Conservation (phyloP, 2,329 filamentous ascomycete species). For the Mariannaea elegans region DNA sequence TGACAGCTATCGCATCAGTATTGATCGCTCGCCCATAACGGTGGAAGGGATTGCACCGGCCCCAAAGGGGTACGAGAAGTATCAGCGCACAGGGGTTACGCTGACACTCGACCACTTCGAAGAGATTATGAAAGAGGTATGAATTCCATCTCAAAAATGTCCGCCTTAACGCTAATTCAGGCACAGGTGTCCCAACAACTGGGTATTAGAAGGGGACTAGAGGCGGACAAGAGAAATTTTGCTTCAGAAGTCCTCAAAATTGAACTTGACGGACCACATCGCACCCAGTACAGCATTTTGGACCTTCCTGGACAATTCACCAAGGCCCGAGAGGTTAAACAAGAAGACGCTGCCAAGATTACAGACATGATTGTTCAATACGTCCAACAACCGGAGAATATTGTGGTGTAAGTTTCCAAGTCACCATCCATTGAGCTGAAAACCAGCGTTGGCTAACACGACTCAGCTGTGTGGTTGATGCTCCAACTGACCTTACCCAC, state of each 20-base stretch:
- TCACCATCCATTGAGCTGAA: neutral
- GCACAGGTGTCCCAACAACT: constrained; percentile 40
- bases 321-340: constrained; percentile 36
- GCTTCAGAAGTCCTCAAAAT: constrained; percentile 49
- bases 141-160: neutral
- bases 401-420: constrained; percentile 48
- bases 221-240: constrained; percentile 44
- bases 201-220: constrained; percentile 40
- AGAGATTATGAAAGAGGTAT: constrained; percentile 43
- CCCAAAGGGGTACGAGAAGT: constrained; percentile 29
- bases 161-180: neutral
- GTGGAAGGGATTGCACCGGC: constrained; percentile 33
- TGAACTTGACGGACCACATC: constrained; percentile 47
- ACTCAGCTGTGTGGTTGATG: constrained; percentile 46
- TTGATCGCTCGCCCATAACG: constrained; percentile 39
- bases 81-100: constrained; percentile 30
- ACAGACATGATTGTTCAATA: constrained; percentile 46
- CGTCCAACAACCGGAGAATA: constrained; percentile 47
- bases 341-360: constrained; percentile 42
- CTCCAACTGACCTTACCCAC: constrained; percentile 41
- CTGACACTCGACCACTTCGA: constrained; percentile 43
- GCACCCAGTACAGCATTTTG: constrained; percentile 49
- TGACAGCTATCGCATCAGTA: constrained; percentile 44
- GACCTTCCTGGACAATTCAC: constrained; percentile 49
- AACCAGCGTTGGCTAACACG: neutral